These are phyloP conservation scores for Backusella luteola DNA, from an alignment of 192 early-diverging fungal genomes.

Conservation along the genomic window DNA sequence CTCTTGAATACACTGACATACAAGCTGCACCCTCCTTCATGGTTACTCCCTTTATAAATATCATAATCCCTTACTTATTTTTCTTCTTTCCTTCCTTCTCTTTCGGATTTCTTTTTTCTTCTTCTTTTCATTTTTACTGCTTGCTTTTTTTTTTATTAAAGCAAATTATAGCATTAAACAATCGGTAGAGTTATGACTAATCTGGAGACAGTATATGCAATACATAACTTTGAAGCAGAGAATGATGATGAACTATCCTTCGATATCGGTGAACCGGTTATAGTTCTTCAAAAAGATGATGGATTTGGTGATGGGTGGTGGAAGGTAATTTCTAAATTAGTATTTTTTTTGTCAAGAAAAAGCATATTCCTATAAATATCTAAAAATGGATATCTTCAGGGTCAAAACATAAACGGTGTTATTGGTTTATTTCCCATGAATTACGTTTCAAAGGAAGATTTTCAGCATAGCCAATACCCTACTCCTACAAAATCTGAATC, in stretches of 20 bases:
- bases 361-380: neutral
- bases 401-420: conserved; percentile 57
- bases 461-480: neutral
- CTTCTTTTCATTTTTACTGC: neutral
- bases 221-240: conserved; percentile 59
- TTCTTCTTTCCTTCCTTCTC: neutral
- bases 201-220: conserved; percentile 52
- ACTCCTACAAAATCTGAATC: neutral
- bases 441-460: conserved; percentile 46
- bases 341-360: neutral
- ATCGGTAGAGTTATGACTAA: conserved; percentile 6
- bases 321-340: conserved; percentile 45
- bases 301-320: conserved; percentile 82
- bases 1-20: neutral
- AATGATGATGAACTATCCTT: conserved; percentile 73
- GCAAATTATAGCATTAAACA: neutral
- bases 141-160: neutral
- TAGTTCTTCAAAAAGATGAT: conserved; percentile 73
- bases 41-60: neutral
- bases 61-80: neutral
- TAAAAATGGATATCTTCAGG: conserved; percentile 38
- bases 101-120: neutral
- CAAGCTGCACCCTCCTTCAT: neutral
- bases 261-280: conserved; percentile 58
- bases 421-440: conserved; percentile 75